Evolutionary conservation across 495 filamentous ascomycete genomes (phyloP), one percentile per base, ranked within the genome.

Genomic region (Hyaloscypha variabilis): DNA sequence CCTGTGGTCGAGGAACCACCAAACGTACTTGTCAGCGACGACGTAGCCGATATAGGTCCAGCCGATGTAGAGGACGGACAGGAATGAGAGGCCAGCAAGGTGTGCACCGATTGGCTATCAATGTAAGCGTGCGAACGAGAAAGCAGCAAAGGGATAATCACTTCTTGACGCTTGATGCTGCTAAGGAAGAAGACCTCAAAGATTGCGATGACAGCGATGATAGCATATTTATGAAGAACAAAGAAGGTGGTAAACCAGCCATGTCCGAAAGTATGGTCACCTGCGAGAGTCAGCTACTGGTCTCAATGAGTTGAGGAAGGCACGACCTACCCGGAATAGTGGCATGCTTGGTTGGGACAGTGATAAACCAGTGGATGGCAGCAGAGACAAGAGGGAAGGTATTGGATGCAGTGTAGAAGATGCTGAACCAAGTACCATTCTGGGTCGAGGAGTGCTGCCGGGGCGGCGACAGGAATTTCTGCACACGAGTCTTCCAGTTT

Each of bases 1-100:
- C 28, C 76, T 67, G 11, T 73, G 74, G 49, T 85, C 79, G 46
- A 85, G 72, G 74, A 82, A 85, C 67, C 79, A 83, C 69, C 78
- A 82, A 8, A 76, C 74, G 46, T 76, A 79, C 30, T 77, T 72
- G 60, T 78, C 81, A 0, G 81, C 83, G 58, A 79, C 29, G 8
- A 76, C 65, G 58, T 81, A 75, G 46, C 82, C 81, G 30, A 85
- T 62, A 17, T 73, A 74, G 13, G 78, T 77, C 83, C 81, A 85
- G 3, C 73, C 77, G 25, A 83, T 72, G 60, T 84, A 86, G 21
- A 72, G 52, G 6, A 69, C 63, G 56, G 78, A 72, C 6, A 81
- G 62, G 46, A 75, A 67, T 21, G 77, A 68, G 24, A 81, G 71
- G 10, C 71, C 75, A 31, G 72, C 60, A 19, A 79, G 39, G 60